Base-by-base conservation (phyloP, 192 early-diverging fungal species). In the Fimicolochytrium jonesii region DNA sequence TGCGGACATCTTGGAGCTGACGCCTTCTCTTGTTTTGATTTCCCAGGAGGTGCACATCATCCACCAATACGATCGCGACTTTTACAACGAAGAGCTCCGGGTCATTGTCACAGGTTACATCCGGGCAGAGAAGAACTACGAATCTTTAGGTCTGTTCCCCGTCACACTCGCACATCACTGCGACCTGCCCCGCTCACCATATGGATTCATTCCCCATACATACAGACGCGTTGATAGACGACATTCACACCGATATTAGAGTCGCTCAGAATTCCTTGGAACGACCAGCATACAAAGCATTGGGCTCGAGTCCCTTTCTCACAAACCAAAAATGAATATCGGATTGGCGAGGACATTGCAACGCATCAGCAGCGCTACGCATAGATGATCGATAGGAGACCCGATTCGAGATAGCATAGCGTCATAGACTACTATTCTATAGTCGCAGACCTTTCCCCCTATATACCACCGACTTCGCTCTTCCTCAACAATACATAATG, bases 31-130 rank as follows among this genome's bases (percentile, higher is more conserved):
- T 56, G 17, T 35, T 56, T 45, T 48, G 18, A 15, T 17, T 28
- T 44, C 10, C 30, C 35, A 86, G 86, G 97, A 99, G 67, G 93
- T 99, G 28, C 97, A 99, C 70, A 90, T 99, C 23, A 86, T 98
- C 31, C 86, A 97, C 72, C 72, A 82, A 37, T 99, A 88, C 36
- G 68, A 73, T 5, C 69, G 84, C 22, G 95, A 99, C 71, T 99
- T 99, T 69, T 99, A 99, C 77, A 92, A 86, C 13, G 73, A 81
- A 48, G 73, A 89, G 32, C 74, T 99, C 45, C 76, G 84, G 32
- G 86, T 99, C 20, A 77, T 92, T 26, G 88, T 99, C 10, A 64
- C 91, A 2, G 90, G 90, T 0, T 97, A 88, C 74, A 87, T 99
- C 33, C 81, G 97, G 4, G 79, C 91, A 0, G 97, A 99, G 69